These are phyloP conservation scores for Graphilbum fragrans DNA, from an alignment of 2,329 filamentous ascomycete genomes.

Conservation along the genomic window DNA sequence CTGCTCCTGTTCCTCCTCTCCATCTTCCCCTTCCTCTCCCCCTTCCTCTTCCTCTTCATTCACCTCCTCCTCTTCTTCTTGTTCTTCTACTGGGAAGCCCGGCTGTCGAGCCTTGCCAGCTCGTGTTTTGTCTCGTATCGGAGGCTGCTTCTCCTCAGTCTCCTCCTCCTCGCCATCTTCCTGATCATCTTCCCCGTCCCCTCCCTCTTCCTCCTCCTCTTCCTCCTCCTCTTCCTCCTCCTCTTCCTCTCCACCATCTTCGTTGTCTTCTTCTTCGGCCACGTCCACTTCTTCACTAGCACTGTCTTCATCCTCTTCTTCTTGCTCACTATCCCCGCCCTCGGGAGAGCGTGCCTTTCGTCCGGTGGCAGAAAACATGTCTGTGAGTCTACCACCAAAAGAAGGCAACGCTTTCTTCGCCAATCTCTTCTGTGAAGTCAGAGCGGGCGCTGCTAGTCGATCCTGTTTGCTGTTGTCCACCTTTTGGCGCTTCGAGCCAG, in stretches of 20 bases:
- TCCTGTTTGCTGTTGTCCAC: slow-evolving; percentile 33
- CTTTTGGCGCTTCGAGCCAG: slow-evolving; percentile 33
- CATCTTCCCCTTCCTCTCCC: slow-evolving; percentile 4
- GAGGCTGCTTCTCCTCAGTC: not conserved
- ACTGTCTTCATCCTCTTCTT: slow-evolving; percentile 7
- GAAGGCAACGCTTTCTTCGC: slow-evolving; percentile 9
- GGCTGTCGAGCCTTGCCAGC: not conserved
- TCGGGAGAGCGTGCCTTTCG: not conserved
- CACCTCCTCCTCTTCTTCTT: slow-evolving; percentile 1
- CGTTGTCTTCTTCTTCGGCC: slow-evolving; percentile 4
- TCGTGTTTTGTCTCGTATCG: not conserved
- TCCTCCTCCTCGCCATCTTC: slow-evolving; percentile 8
- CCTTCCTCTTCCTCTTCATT: slow-evolving; percentile 4
- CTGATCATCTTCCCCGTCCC: slow-evolving; percentile 9
- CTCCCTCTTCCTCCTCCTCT: slow-evolving; percentile 4
- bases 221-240: slow-evolving; percentile 1
- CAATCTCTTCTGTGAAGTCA: slow-evolving; percentile 28
- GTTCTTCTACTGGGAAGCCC: slow-evolving; percentile 1
- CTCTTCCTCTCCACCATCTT: slow-evolving; percentile 5
- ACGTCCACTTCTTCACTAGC: slow-evolving; percentile 9
- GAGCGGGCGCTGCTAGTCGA: slow-evolving; percentile 11
- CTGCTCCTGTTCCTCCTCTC: slow-evolving; percentile 4
- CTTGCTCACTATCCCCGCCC: not conserved
- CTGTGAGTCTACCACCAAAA: slow-evolving; percentile 11
- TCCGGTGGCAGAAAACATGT: slow-evolving; percentile 12